phyloP scores from a whole-genome alignment of 306 rosid species.

The Quercus robur region DNA sequence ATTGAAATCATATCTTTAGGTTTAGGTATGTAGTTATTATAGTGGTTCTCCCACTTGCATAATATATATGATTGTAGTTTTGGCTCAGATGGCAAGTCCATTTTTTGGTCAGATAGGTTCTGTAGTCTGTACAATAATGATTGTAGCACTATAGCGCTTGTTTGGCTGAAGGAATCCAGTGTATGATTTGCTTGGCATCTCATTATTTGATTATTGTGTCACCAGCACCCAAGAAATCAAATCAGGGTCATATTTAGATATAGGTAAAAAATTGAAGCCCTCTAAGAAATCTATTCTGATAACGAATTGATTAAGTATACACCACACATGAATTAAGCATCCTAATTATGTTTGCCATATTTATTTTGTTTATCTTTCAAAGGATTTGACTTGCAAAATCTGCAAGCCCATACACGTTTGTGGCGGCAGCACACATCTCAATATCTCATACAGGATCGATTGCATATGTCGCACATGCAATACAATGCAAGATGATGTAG shows the following conservation, averaged over 20 bases:
- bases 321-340: conserved; percentile 10
- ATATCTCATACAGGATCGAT: background rate
- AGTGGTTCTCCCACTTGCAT: background rate
- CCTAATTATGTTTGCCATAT: background rate
- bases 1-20: background rate
- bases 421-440: background rate
- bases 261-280: conserved; percentile 5
- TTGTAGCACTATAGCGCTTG: conserved; percentile 4
- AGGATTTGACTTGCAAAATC: background rate
- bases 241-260: conserved; percentile 21
- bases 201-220: background rate
- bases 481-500: background rate
- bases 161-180: background rate
- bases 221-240: conserved; percentile 32
- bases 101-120: conserved; percentile 26
- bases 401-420: background rate
- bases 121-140: conserved; percentile 14
- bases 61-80: conserved; percentile 22
- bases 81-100: conserved; percentile 26
- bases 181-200: conserved; percentile 43
- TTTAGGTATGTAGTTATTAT: too few species aligned
- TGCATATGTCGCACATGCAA: background rate
- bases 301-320: conserved; percentile 14
- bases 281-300: conserved; percentile 6
- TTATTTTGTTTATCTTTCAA: too few species aligned